phyloP scores from a whole-genome alignment of 2,329 filamentous ascomycete species.

The Talaromyces sp. region DNA sequence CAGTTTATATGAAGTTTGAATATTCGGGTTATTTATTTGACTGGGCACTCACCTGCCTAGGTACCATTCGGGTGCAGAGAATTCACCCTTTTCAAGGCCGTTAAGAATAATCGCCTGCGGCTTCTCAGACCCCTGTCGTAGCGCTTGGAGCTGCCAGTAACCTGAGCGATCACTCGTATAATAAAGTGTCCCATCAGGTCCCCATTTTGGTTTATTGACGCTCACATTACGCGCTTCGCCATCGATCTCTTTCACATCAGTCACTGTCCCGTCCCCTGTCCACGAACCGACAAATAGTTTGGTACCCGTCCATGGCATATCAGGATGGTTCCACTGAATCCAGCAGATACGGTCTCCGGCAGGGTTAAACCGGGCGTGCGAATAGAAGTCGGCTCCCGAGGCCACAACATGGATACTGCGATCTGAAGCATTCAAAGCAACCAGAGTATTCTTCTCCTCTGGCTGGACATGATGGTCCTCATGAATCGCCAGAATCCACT shows the following conservation, averaged over 20 bases:
- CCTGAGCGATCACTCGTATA: slow-evolving; percentile 44
- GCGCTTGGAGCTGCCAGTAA: slow-evolving; percentile 45
- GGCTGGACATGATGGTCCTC: slow-evolving; percentile 41
- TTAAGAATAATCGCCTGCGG: slow-evolving; percentile 23
- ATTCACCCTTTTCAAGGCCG: slow-evolving; percentile 37
- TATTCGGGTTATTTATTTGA: background rate
- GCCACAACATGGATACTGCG: slow-evolving; percentile 33
- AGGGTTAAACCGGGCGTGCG: slow-evolving; percentile 44
- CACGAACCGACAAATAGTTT: slow-evolving; percentile 44
- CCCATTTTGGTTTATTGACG: slow-evolving; percentile 49
- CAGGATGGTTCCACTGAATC: slow-evolving; percentile 52
- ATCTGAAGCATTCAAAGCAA: slow-evolving; percentile 20
- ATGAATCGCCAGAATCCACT: slow-evolving; percentile 48
- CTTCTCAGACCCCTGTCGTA: slow-evolving; percentile 21
- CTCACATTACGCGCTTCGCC: slow-evolving; percentile 38
- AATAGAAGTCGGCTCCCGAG: slow-evolving; percentile 49
- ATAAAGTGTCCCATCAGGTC: slow-evolving; percentile 44
- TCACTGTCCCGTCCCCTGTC: slow-evolving; percentile 25
- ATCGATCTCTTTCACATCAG: slow-evolving; percentile 32
- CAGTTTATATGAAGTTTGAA: background rate
- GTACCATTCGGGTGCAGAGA: slow-evolving; percentile 24
- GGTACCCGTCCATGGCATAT: slow-evolving; percentile 48
- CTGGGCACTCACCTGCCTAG: slow-evolving; percentile 19
- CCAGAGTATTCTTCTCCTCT: slow-evolving; percentile 25
- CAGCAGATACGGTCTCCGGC: slow-evolving; percentile 46